Percentiles rank a stretch among this genome's conserved stretches.
These are phyloP conservation scores for Infundibulicybe gibba DNA, from an alignment of 768 basidiomycete species.

Conservation along the genomic window DNA sequence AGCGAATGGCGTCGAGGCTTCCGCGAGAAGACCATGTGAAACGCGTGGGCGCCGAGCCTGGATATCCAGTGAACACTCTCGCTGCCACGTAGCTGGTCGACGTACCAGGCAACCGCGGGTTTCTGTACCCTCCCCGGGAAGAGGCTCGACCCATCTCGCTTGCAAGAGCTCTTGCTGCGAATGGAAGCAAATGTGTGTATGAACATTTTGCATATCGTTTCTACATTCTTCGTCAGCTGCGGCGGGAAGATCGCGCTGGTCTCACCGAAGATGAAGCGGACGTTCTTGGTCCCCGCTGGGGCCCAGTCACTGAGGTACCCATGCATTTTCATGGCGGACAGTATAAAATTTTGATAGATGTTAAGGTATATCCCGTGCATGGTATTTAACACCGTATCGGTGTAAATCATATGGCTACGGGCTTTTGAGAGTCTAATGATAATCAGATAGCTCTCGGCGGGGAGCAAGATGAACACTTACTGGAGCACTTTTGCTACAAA, in stretches of 20 bases:
- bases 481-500: constrained; percentile 75
- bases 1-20: constrained; percentile 46
- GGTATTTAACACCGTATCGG: constrained; percentile 69
- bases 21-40: constrained; percentile 57
- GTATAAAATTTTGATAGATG: constrained; percentile 80
- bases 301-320: constrained; percentile 71
- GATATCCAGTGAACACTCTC: neutral
- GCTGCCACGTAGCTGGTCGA: neutral
- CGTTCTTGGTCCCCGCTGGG: constrained; percentile 35
- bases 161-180: constrained; percentile 38
- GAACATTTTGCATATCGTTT: constrained; percentile 59
- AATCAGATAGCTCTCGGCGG: neutral
- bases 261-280: constrained; percentile 50
- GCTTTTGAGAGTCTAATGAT: constrained; percentile 59
- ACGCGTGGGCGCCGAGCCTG: constrained; percentile 84
- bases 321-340: constrained; percentile 85
- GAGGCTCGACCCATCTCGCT: constrained; percentile 30
- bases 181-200: constrained; percentile 51
- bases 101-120: constrained; percentile 59
- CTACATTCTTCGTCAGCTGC: constrained; percentile 30
- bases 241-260: neutral
- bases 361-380: constrained; percentile 65
- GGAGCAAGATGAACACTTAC: constrained; percentile 33
- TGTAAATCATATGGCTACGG: constrained; percentile 77
- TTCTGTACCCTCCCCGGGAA: constrained; percentile 46